Base-by-base conservation (phyloP, 2,329 filamentous ascomycete genomes). In the Alternaria solani region DNA sequence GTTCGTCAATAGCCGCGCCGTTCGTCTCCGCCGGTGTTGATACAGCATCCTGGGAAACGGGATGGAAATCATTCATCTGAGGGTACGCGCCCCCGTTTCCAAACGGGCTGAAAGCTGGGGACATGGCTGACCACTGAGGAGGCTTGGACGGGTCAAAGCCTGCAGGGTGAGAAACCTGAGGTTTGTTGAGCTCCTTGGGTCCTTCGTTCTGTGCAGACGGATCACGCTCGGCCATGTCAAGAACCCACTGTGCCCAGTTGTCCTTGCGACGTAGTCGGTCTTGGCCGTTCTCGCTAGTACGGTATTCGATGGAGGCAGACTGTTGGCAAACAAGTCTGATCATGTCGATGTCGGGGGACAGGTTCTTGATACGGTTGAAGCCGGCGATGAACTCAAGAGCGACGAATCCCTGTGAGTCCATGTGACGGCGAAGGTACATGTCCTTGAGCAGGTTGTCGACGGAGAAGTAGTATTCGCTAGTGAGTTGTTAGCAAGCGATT, bases 361-460 rank as follows among this genome's bases (percentile, higher is more conserved):
- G 81, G 28, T 86, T 82, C 78, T 89, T 89, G 75, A 96, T 90
- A 60, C 95, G 90, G 78, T 92, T 93, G 84, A 99, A 99, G n/a
- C 85, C 86, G 23, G 91, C 87, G 68, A 99, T 90, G 59, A 97
- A 86, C 34, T 86, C 84, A 52, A 99, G 81, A 51, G 88, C 89
- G 14, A 97, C 94, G 73, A 94, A 98, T 18, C 95, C 95, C 77
- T 98, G 92, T 1, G 91, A 92, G 75, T 99, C 94, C 95, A 99
- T 98, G 70, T 94, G 89, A 72, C 88, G 89, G 58, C 95, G 90
- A 60, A 99, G 84, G 79, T 89, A 98, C 73, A 92, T 85, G 74
- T 99, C 95, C 80, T 97, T 97, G 85, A 92, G 91, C 51, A 98
- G 85, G 76, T 99, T 99, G 73, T 97, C 92, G 28, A 97, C 87